A percentile compares a stretch with the other conserved stretches of the same genome.
Evolutionary conservation across 2,329 filamentous ascomycete species (phyloP).

Genomic region (Helicocarpus griseus): DNA sequence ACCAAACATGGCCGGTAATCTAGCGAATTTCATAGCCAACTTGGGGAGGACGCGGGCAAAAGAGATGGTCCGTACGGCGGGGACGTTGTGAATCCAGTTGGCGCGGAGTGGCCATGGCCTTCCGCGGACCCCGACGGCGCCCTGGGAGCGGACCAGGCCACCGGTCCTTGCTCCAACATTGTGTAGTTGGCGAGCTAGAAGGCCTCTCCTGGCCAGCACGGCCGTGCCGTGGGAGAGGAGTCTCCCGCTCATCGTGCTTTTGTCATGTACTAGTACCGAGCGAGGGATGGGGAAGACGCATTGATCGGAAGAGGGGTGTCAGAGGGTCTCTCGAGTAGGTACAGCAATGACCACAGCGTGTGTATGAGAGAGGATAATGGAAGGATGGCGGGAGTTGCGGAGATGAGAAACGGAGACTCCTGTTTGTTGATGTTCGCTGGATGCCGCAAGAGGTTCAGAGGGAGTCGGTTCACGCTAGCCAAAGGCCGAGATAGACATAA

Average conservation of each 20-base stretch:
- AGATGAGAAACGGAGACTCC: no score
- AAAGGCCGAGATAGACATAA: background rate
- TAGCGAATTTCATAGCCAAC: slow-evolving; percentile 78
- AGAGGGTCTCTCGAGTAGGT: no score
- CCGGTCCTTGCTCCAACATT: slow-evolving; percentile 51
- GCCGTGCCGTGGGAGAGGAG: slow-evolving; percentile 64
- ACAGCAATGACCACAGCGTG: background rate
- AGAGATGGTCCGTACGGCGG: slow-evolving; percentile 54
- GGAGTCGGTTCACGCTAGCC: background rate
- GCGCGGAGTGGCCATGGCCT: slow-evolving; percentile 57
- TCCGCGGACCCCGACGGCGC: slow-evolving; percentile 39
- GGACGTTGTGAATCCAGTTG: slow-evolving; percentile 74
- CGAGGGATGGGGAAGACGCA: background rate
- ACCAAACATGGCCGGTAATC: slow-evolving; percentile 84
- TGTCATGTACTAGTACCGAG: slow-evolving; percentile 21
- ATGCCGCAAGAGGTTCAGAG: background rate
- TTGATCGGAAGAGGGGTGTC: background rate
- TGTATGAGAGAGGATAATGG: no score
- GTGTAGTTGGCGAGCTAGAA: slow-evolving; percentile 55
- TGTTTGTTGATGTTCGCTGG: background rate
- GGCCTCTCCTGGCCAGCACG: slow-evolving; percentile 54
- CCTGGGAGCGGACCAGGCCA: slow-evolving; percentile 59
- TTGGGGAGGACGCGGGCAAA: slow-evolving; percentile 67
- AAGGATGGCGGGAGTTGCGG: background rate
- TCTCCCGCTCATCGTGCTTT: slow-evolving; percentile 57